Evolutionary conservation across 768 basidiomycete genomes (phyloP).

Genomic region (Macrolepiota fuliginosa): DNA sequence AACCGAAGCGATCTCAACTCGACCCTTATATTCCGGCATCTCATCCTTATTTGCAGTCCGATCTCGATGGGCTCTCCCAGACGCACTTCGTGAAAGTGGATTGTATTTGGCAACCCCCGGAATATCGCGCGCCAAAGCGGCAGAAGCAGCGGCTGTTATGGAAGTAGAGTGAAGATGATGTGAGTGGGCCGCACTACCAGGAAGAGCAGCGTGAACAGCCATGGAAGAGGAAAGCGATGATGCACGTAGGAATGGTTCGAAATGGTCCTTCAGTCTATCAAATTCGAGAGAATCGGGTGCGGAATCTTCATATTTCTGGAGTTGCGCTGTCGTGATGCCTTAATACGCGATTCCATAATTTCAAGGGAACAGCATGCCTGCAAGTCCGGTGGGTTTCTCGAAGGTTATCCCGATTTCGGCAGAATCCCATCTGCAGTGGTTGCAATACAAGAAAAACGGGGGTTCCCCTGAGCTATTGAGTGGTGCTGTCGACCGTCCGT

Average conservation of each 20-base stretch:
- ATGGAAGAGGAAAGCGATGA: constrained; percentile 71
- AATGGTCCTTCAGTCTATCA: constrained; percentile 93
- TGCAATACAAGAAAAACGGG: constrained; percentile 90
- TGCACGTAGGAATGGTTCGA: constrained; percentile 91
- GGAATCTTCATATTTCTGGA: constrained; percentile 88
- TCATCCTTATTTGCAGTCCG: constrained; percentile 71
- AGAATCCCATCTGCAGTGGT: constrained; percentile 94
- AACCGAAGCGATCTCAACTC: constrained; percentile 61
- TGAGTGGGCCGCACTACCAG: constrained; percentile 54
- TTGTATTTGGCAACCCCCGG: constrained; percentile 80
- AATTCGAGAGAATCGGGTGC: constrained; percentile 86
- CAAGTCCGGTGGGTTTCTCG: constrained; percentile 95
- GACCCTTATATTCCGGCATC: constrained; percentile 72
- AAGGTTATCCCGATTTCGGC: constrained; percentile 88
- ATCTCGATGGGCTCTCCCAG: constrained; percentile 53
- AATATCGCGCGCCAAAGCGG: constrained; percentile 84
- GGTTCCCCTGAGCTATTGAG: constrained; percentile 72
- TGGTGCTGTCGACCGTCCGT: constrained; percentile 51
- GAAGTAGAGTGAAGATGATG: constrained; percentile 77
- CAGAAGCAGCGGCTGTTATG: constrained; percentile 87
- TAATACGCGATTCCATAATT: constrained; percentile 5
- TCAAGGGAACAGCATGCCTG: constrained; percentile 50
- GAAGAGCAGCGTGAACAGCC: constrained; percentile 36
- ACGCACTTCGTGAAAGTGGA: constrained; percentile 48
- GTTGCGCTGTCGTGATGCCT: constrained; percentile 60